Percentiles rank a stretch among this genome's conserved stretches.
phyloP scores from a whole-genome alignment of 345 rosid genomes.

The Salix exigua region DNA sequence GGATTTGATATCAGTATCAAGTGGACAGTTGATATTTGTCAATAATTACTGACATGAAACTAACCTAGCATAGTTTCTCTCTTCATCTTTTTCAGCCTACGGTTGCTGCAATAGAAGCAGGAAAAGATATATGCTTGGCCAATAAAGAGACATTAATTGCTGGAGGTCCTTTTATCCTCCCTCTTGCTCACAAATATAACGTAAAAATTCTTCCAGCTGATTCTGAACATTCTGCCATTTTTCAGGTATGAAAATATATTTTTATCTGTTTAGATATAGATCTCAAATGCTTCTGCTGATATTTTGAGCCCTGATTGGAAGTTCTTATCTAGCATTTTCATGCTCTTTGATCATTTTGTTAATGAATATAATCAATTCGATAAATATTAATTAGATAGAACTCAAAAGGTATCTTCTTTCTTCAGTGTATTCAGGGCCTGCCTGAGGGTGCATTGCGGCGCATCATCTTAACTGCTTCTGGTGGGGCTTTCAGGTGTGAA shows the following conservation, averaged over 20 bases:
- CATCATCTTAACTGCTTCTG: conserved; percentile 92
- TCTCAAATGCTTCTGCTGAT: neutral
- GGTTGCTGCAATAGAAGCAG: conserved; percentile 95
- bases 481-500: conserved; percentile 93
- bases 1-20: neutral
- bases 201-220: conserved; percentile 97
- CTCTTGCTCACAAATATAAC: conserved; percentile 80
- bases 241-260: conserved; percentile 59
- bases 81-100: conserved; percentile 54
- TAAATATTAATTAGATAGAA: conserved; percentile 2
- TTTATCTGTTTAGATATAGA: neutral
- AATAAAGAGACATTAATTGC: conserved; percentile 96
- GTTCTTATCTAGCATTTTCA: conserved; percentile 7
- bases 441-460: conserved; percentile 81
- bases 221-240: conserved; percentile 98
- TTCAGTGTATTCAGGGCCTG: conserved; percentile 94
- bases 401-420: conserved; percentile 16
- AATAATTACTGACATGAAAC: neutral
- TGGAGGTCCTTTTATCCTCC: conserved; percentile 95
- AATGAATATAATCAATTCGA: neutral
- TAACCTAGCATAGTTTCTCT: conserved; percentile 9
- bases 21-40: conserved; percentile 2
- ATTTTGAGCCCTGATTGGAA: neutral
- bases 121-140: conserved; percentile 91
- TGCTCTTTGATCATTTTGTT: conserved; percentile 1